phyloP scores from a whole-genome alignment of 2,329 filamentous ascomycete genomes.

The Aspergillus novofumigatus region DNA sequence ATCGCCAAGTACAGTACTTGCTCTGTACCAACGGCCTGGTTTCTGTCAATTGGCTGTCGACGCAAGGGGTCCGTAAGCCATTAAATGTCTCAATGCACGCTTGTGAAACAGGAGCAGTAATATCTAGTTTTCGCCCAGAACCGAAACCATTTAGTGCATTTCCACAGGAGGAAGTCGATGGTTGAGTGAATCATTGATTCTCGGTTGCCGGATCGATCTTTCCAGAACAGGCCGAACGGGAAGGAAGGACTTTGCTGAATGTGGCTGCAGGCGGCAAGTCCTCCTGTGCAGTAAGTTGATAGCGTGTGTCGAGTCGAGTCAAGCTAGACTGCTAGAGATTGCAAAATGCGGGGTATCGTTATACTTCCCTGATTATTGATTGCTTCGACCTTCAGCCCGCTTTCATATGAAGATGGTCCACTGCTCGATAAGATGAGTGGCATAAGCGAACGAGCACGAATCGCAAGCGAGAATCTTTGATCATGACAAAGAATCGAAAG shows the following conservation, averaged over 20 bases:
- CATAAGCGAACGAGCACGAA: background rate
- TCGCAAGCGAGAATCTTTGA: too few species aligned
- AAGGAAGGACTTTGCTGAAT: background rate
- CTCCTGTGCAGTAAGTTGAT: background rate
- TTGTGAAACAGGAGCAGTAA: background rate
- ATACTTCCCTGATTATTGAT: background rate
- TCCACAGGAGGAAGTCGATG: background rate
- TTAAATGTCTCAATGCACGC: background rate
- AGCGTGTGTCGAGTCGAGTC: background rate
- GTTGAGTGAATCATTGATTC: background rate
- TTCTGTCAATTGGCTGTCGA: background rate
- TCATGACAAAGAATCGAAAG: too few species aligned
- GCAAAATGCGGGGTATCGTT: background rate
- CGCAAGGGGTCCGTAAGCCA: background rate
- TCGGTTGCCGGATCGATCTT: background rate
- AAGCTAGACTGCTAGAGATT: background rate
- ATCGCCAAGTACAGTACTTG: background rate
- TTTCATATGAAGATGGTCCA: background rate
- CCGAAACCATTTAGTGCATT: background rate
- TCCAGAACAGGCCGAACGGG: background rate
- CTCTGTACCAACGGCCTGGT: background rate
- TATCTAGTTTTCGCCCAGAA: background rate
- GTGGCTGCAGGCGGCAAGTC: background rate
- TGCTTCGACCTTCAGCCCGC: background rate
- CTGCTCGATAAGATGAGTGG: background rate